Conservation (phyloP, 2,329 filamentous ascomycete species). For the Stagonosporopsis cucurbitacearum region DNA sequence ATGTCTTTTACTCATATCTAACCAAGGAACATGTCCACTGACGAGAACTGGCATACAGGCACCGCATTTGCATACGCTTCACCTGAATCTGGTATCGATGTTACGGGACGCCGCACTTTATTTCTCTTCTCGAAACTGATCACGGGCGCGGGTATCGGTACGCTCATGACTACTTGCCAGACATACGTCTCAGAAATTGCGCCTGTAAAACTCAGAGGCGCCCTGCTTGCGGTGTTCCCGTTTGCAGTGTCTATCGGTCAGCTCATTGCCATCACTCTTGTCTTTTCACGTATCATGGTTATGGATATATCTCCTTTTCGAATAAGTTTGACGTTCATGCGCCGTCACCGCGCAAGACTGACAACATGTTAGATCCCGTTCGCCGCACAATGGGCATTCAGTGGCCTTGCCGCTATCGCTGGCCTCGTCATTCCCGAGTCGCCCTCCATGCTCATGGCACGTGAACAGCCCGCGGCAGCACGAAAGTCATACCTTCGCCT, state of each 20-base stretch:
- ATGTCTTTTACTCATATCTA: neutral
- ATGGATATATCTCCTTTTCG: neutral
- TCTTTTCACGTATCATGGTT: constrained; percentile 1
- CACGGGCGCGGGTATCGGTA: neutral
- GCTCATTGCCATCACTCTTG: neutral
- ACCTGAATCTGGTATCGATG: neutral
- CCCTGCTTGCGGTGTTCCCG: neutral
- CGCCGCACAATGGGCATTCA: constrained; percentile 9
- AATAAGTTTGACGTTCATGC: neutral
- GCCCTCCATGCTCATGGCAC: constrained; percentile 9
- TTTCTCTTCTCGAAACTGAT: neutral
- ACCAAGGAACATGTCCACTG: neutral
- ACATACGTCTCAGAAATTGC: neutral
- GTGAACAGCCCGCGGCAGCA: constrained; percentile 2
- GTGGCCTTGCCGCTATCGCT: constrained; percentile 2
- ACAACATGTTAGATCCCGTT: constrained; percentile 1
- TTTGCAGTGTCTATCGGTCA: neutral
- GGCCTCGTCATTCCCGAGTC: constrained; percentile 6
- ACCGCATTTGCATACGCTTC: neutral
- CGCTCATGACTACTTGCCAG: constrained; percentile 1
- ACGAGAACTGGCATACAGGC: neutral
- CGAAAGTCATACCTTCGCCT: constrained; percentile 6
- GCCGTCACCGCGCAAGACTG: neutral
- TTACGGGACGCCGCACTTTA: neutral
- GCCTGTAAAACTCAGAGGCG: neutral